Conservation (phyloP, 441 rosid species). For the Bruguiera hainesii region DNA sequence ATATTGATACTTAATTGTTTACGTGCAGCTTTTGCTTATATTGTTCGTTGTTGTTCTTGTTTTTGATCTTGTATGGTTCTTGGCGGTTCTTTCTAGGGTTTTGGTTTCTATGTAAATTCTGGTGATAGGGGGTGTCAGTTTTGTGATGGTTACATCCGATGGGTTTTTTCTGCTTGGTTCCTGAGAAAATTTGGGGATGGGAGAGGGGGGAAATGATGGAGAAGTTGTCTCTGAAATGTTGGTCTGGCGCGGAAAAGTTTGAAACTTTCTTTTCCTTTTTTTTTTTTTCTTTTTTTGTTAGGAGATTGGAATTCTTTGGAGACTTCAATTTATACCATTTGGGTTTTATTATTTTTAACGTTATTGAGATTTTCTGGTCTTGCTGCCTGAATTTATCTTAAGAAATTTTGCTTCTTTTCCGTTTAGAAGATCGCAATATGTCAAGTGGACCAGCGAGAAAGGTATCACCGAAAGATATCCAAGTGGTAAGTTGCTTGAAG, state of each 20-base stretch:
- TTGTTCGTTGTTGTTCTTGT: neutral
- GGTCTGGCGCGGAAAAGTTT: neutral
- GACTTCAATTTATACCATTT: too few relatives aligned
- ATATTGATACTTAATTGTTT: neutral
- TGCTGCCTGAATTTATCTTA: neutral
- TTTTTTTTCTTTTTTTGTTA: neutral
- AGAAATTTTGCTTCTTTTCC: neutral
- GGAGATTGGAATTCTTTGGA: neutral
- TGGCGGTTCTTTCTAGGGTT: neutral
- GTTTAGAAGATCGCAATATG: conserved; percentile 41
- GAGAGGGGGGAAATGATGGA: neutral
- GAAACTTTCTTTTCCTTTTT: neutral
- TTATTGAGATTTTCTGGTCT: neutral
- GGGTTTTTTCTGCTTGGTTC: neutral
- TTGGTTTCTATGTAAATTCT: neutral
- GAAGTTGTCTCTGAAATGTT: neutral
- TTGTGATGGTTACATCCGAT: neutral
- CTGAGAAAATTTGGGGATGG: conserved; percentile 2
- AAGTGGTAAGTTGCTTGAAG: conserved; percentile 45
- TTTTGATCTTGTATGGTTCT: neutral
- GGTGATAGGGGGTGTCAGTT: neutral
- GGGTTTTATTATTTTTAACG: neutral
- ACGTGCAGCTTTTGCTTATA: neutral
- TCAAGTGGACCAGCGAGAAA: conserved; percentile 70
- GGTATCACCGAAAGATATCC: conserved; percentile 88